These are phyloP conservation scores for Aspergillus sparsus DNA, from an alignment of 495 filamentous ascomycete species.

Conservation along the genomic window DNA sequence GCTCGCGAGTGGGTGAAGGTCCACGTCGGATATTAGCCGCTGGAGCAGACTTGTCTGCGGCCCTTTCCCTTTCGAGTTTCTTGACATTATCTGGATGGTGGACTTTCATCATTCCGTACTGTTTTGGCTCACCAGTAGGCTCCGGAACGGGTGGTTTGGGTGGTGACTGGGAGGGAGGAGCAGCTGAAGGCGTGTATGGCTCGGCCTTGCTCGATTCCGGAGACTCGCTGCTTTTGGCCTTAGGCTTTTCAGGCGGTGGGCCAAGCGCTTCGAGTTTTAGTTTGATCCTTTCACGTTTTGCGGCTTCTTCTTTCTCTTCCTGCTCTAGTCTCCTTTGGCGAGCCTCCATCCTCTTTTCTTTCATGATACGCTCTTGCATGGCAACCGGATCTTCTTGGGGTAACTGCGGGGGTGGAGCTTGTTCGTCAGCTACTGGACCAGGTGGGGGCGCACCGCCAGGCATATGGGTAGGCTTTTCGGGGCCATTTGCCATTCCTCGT, in stretches of 20 bases:
- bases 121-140: slow-evolving; percentile 52
- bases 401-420: slow-evolving; percentile 34
- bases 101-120: slow-evolving; percentile 62
- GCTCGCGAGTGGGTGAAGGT: slow-evolving; percentile 39
- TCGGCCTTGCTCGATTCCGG: slow-evolving; percentile 34
- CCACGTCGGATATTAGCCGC: slow-evolving; percentile 31
- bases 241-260: slow-evolving; percentile 61
- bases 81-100: slow-evolving; percentile 53
- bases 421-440: slow-evolving; percentile 27
- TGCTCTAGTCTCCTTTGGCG: slow-evolving; percentile 77
- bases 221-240: slow-evolving; percentile 41
- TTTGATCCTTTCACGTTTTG: slow-evolving; percentile 75
- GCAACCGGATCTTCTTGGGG: slow-evolving; percentile 61
- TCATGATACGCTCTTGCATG: slow-evolving; percentile 83
- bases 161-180: slow-evolving; percentile 41
- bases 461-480: slow-evolving; percentile 26
- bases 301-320: slow-evolving; percentile 79
- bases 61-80: slow-evolving; percentile 43
- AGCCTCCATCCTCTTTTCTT: slow-evolving; percentile 72
- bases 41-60: slow-evolving; percentile 36
- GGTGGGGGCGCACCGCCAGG: neutral
- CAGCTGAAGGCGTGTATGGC: slow-evolving; percentile 21
- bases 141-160: slow-evolving; percentile 56
- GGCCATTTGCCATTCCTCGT: slow-evolving; percentile 49
- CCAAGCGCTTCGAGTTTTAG: slow-evolving; percentile 81